Conservation (phyloP, 129 eudicot species). For the Ambrosia artemisiifolia region DNA sequence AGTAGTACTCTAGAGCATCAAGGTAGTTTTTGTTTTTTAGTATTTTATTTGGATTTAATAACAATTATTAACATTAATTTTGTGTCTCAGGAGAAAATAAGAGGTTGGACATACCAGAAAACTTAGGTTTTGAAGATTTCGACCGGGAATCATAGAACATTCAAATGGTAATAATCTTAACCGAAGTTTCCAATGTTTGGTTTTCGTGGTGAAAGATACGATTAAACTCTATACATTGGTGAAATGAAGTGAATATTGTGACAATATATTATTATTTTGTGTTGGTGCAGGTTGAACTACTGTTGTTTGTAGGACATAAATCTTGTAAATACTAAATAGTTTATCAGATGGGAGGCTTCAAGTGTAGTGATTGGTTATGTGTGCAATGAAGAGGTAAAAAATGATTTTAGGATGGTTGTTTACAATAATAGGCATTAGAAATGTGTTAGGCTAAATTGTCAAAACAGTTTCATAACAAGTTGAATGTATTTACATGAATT, state of each 20-base stretch:
- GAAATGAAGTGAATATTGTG: background rate
- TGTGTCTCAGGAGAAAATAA: constrained; percentile 50
- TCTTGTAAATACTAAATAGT: constrained; percentile 30
- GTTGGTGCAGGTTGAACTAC: constrained; percentile 32
- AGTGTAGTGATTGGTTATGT: constrained; percentile 28
- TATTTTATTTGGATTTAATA: too few species aligned
- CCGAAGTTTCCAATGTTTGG: background rate
- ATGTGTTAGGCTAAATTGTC: constrained; percentile 19
- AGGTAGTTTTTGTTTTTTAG: constrained; percentile 17
- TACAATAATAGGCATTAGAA: constrained; percentile 20
- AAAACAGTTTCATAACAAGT: background rate
- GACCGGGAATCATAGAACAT: constrained; percentile 44
- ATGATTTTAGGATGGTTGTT: constrained; percentile 27
- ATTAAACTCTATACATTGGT: background rate
- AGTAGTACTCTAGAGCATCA: constrained; percentile 43
- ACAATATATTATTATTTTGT: constrained; percentile 1
- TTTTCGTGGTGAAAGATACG: too few species aligned
- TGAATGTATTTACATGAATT: constrained; percentile 4
- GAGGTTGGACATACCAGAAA: constrained; percentile 60
- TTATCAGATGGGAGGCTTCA: constrained; percentile 16
- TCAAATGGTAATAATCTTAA: constrained; percentile 25
- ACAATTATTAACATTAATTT: background rate
- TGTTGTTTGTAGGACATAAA: constrained; percentile 19
- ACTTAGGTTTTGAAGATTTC: constrained; percentile 47
- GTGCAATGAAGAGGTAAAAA: constrained; percentile 35